A percentile compares a stretch with the other conserved stretches of the same genome.
These are phyloP conservation scores for Rhododendron ferrugineum DNA, from an alignment of 148 eudicot species.

Conservation along the genomic window DNA sequence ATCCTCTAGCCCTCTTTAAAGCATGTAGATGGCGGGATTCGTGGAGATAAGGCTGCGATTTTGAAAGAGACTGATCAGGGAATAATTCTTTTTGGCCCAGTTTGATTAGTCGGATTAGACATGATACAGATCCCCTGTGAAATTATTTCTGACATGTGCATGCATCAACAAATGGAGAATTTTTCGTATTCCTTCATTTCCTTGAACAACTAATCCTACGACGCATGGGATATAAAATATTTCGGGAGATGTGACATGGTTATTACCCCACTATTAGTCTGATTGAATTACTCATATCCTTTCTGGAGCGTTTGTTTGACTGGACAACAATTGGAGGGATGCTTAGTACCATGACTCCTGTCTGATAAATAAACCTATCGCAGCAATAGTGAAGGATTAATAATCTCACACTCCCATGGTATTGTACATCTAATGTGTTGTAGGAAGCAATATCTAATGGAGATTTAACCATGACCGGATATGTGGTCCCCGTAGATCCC, in stretches of 20 bases:
- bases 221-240: neutral
- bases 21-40: slow-evolving; percentile 77
- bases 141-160: neutral
- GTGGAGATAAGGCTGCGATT: slow-evolving; percentile 63
- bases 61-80: neutral
- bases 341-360: neutral
- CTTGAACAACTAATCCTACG: neutral
- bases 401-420: neutral
- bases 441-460: neutral
- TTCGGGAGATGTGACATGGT: neutral
- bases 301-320: neutral
- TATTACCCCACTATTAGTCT: neutral
- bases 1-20: slow-evolving; percentile 59
- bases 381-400: neutral
- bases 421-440: neutral
- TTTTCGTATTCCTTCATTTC: neutral
- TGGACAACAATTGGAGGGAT: neutral
- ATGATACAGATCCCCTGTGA: neutral
- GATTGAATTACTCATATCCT: neutral
- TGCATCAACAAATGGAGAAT: neutral
- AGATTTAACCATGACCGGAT: neutral
- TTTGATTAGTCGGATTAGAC: neutral
- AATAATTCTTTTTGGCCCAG: slow-evolving; percentile 1
- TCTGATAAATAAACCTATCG: neutral
- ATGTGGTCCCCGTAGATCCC: neutral